phyloP scores from a whole-genome alignment of 108 stramenopile genomes.

The Conticribra guillardii region DNA sequence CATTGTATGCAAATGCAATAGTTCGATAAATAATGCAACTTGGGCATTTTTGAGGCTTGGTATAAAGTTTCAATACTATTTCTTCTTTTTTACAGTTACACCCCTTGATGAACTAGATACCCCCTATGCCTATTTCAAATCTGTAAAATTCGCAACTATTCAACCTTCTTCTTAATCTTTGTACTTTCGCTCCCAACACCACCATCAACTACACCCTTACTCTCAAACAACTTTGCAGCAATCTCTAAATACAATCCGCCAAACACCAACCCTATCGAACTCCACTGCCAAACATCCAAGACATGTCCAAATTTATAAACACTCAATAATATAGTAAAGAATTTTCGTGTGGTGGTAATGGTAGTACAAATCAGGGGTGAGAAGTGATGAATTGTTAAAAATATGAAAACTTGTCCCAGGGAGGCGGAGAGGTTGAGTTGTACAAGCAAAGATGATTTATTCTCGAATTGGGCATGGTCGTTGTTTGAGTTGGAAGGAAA shows the following conservation, averaged over 20 bases:
- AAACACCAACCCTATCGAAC: slow-evolving; percentile 78
- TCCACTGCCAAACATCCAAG: slow-evolving; percentile 80
- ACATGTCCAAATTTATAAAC: slow-evolving; percentile 91
- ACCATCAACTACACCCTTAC: not conserved
- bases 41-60: too few species aligned
- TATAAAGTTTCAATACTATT: too few species aligned
- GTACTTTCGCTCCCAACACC: too few species aligned
- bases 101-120: too few species aligned
- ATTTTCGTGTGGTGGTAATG: slow-evolving; percentile 96
- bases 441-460: slow-evolving; percentile 34
- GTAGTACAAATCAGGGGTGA: slow-evolving; percentile 89
- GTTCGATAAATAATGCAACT: too few species aligned
- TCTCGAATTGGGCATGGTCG: not conserved
- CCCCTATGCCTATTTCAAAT: too few species aligned
- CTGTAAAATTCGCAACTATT: not conserved
- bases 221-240: slow-evolving; percentile 47
- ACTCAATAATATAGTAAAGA: slow-evolving; percentile 92
- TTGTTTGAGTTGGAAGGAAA: slow-evolving; percentile 27
- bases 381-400: slow-evolving; percentile 91
- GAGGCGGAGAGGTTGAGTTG: slow-evolving; percentile 76
- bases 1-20: too few species aligned
- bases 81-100: too few species aligned
- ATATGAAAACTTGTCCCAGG: slow-evolving; percentile 95
- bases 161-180: not conserved
- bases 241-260: slow-evolving; percentile 81